phyloP scores from a whole-genome alignment of 2,329 filamentous ascomycete genomes.

The Chaetomiaceae sp. region DNA sequence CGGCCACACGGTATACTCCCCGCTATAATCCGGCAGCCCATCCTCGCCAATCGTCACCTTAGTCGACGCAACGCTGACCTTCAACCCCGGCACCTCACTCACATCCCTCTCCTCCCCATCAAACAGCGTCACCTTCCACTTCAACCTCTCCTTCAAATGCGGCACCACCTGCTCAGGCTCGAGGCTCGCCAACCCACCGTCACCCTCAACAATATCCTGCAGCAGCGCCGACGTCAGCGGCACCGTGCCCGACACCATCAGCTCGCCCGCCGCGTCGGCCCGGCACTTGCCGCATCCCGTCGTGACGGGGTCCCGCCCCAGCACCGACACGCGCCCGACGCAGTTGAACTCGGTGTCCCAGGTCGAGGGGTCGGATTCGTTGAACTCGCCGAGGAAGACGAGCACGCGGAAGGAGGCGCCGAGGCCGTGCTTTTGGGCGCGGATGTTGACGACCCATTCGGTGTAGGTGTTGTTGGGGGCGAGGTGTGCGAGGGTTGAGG shows the following conservation, averaged over 20 bases:
- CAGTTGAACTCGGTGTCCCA: conserved; percentile 44
- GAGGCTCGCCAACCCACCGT: conserved; percentile 20
- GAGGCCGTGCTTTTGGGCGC: conserved; percentile 46
- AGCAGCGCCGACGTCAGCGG: conserved; percentile 30
- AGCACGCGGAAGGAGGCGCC: conserved; percentile 51
- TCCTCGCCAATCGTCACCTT: conserved; percentile 25
- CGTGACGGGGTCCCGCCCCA: conserved; percentile 29
- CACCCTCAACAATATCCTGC: conserved; percentile 25
- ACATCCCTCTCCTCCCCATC: conserved; percentile 23
- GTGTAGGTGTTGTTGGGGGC: conserved; percentile 32
- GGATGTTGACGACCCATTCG: conserved; percentile 54
- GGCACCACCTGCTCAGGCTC: conserved; percentile 27
- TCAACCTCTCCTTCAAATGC: conserved; percentile 25
- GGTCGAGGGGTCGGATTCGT: conserved; percentile 24
- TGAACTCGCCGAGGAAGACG: conserved; percentile 46
- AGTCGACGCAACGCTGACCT: conserved; percentile 27
- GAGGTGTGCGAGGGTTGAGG: conserved; percentile 21
- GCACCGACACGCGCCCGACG: conserved; percentile 43
- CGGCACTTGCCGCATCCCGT: conserved; percentile 28
- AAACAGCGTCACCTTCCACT: conserved; percentile 27
- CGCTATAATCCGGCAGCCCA: conserved; percentile 24
- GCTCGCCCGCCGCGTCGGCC: conserved; percentile 17
- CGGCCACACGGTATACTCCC: conserved; percentile 20
- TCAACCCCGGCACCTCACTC: conserved; percentile 22
- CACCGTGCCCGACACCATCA: conserved; percentile 29